A percentile compares a stretch with the other conserved stretches of the same genome.
phyloP scores from a whole-genome alignment of 768 basidiomycete species.

The Gloeostereum incarnatum region DNA sequence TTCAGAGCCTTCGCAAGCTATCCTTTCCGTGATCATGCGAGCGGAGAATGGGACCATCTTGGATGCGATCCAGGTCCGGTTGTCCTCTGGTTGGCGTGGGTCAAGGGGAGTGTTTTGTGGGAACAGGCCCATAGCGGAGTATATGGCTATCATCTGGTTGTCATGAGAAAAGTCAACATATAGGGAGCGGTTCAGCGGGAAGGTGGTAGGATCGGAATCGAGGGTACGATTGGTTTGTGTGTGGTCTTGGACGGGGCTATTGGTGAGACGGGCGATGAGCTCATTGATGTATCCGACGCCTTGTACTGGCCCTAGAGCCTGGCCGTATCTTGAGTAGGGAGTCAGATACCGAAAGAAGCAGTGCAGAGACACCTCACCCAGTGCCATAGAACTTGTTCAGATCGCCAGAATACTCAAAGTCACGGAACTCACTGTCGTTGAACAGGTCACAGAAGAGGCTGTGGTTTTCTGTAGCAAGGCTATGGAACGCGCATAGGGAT shows the following conservation, averaged over 20 bases:
- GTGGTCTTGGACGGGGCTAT: slow-evolving; percentile 48
- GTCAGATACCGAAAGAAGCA: not conserved
- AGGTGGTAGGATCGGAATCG: slow-evolving; percentile 50
- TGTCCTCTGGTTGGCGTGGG: slow-evolving; percentile 13
- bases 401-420: slow-evolving; percentile 64
- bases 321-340: slow-evolving; percentile 44
- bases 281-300: slow-evolving; percentile 88
- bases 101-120: slow-evolving; percentile 23
- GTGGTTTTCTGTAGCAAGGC: slow-evolving; percentile 34
- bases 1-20: slow-evolving; percentile 31
- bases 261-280: slow-evolving; percentile 73
- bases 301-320: slow-evolving; percentile 61
- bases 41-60: slow-evolving; percentile 67
- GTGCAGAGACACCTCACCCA: slow-evolving; percentile 35
- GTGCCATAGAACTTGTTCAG: slow-evolving; percentile 73
- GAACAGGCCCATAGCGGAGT: slow-evolving; percentile 51
- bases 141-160: slow-evolving; percentile 77
- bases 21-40: slow-evolving; percentile 64
- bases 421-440: slow-evolving; percentile 46
- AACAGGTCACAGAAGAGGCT: slow-evolving; percentile 77
- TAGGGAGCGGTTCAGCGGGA: slow-evolving; percentile 57
- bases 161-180: slow-evolving; percentile 85
- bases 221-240: slow-evolving; percentile 76
- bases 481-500: slow-evolving; percentile 76
- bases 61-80: slow-evolving; percentile 43